phyloP scores from a whole-genome alignment of 2,329 filamentous ascomycete species.

The Cytospora leucostoma region DNA sequence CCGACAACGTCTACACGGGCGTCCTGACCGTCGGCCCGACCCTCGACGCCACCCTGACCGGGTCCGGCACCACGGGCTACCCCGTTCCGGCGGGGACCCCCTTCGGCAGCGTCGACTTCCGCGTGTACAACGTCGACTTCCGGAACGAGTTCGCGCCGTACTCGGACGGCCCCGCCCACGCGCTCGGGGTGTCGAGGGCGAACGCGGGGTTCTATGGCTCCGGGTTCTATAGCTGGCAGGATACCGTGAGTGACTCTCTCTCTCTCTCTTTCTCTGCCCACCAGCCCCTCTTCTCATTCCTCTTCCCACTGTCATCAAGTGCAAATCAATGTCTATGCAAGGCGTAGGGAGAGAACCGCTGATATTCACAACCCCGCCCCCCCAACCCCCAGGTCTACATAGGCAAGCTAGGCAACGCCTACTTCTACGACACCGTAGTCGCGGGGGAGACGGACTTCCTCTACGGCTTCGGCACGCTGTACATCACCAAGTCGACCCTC shows the following conservation, averaged over 20 bases:
- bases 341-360: too few species aligned
- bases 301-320: too few species aligned
- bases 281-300: too few species aligned
- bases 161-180: slow-evolving; percentile 58
- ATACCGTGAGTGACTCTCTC: too few species aligned
- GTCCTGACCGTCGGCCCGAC: slow-evolving; percentile 65
- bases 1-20: slow-evolving; percentile 64
- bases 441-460: slow-evolving; percentile 70
- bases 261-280: too few species aligned
- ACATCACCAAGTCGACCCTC: slow-evolving; percentile 56
- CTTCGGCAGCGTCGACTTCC: slow-evolving; percentile 64
- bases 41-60: slow-evolving; percentile 62
- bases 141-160: slow-evolving; percentile 57
- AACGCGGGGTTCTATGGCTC: slow-evolving; percentile 69
- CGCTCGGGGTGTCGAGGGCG: slow-evolving; percentile 61
- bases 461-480: slow-evolving; percentile 68
- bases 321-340: too few species aligned
- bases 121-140: slow-evolving; percentile 68
- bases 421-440: slow-evolving; percentile 61
- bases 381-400: slow-evolving; percentile 56
- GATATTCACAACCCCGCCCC: not conserved
- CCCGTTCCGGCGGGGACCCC: slow-evolving; percentile 61
- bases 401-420: slow-evolving; percentile 66
- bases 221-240: slow-evolving; percentile 68
- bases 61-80: slow-evolving; percentile 62